Evolutionary conservation across 1,139 yeast genomes (phyloP).

Genomic region (Suhomyces bolitotheri): DNA sequence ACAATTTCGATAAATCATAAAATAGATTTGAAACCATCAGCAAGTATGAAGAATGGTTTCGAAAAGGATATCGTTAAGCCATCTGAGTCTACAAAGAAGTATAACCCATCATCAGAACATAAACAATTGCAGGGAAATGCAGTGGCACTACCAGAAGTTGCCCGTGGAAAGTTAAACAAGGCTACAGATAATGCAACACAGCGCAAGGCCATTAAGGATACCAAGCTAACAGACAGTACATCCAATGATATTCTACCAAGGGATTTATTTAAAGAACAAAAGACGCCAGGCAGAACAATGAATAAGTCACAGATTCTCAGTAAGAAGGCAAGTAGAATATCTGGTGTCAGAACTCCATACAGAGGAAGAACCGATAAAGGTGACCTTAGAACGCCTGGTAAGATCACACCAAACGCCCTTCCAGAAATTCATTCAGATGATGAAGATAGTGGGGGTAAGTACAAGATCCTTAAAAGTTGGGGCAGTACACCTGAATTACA

Average conservation of each 20-base stretch:
- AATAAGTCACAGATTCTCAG: slow-evolving; percentile 8
- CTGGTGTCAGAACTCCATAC: slow-evolving; percentile 8
- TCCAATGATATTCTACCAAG: slow-evolving; percentile 10
- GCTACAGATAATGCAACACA: slow-evolving; percentile 5
- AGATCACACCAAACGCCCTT: slow-evolving; percentile 20
- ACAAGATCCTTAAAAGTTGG: slow-evolving; percentile 61
- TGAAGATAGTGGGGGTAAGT: slow-evolving; percentile 48
- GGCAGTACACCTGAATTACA: slow-evolving; percentile 67
- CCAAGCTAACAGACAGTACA: slow-evolving; percentile 3
- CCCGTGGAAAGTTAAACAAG: slow-evolving; percentile 26
- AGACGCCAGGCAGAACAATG: slow-evolving; percentile 2
- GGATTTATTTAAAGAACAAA: slow-evolving; percentile 4
- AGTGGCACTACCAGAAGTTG: slow-evolving; percentile 39
- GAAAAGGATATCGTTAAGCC: background rate
- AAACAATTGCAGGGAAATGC: slow-evolving; percentile 26
- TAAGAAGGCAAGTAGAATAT: slow-evolving; percentile 11
- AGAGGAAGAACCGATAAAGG: background rate
- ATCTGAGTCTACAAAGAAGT: background rate
- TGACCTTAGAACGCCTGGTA: slow-evolving; percentile 3
- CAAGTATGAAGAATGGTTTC: background rate
- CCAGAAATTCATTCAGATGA: slow-evolving; percentile 58
- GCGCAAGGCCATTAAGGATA: slow-evolving; percentile 9
- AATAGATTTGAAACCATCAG: slow-evolving; percentile 17
- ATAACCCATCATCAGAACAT: background rate
- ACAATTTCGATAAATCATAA: slow-evolving; percentile 32